A percentile compares a stretch with the other conserved stretches of the same genome.
Evolutionary conservation across 2,329 filamentous ascomycete genomes (phyloP).

Genomic region (Coniochaeta ligniaria): DNA sequence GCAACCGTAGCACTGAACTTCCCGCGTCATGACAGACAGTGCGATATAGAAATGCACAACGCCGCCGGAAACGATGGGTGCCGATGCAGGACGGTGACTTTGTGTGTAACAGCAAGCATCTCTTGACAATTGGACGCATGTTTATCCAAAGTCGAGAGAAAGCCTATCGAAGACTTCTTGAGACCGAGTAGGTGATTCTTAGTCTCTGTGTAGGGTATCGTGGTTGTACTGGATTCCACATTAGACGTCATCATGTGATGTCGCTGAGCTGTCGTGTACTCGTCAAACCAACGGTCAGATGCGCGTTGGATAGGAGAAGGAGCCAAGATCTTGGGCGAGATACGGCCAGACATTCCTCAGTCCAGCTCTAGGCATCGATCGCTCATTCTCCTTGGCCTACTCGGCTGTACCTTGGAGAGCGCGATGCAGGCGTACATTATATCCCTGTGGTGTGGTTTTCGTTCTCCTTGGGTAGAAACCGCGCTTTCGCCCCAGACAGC

Average conservation of each 20-base stretch:
- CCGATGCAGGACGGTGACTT: background rate
- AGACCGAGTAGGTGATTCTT: too few species aligned
- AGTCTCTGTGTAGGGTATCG: background rate
- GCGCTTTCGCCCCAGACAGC: conserved; percentile 36
- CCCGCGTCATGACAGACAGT: background rate
- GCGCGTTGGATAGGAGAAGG: too few species aligned
- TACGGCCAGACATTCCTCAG: too few species aligned
- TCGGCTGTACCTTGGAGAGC: background rate
- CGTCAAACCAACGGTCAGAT: background rate
- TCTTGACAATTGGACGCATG: too few species aligned
- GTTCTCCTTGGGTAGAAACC: conserved; percentile 22
- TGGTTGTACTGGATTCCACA: background rate
- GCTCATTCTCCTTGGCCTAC: background rate
- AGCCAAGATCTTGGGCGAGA: too few species aligned
- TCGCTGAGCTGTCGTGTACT: background rate
- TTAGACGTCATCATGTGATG: background rate
- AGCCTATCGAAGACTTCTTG: too few species aligned
- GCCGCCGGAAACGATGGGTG: background rate
- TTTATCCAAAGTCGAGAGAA: too few species aligned
- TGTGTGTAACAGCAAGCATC: too few species aligned
- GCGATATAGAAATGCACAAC: background rate
- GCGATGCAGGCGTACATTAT: background rate
- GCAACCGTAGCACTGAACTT: background rate
- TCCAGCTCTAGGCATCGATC: too few species aligned
- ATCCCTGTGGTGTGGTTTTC: background rate